Percentiles rank a stretch among this genome's conserved stretches.
These are phyloP conservation scores for Puccinellia tenuiflora DNA, from an alignment of 176 grass and related monocot genomes.

Conservation along the genomic window DNA sequence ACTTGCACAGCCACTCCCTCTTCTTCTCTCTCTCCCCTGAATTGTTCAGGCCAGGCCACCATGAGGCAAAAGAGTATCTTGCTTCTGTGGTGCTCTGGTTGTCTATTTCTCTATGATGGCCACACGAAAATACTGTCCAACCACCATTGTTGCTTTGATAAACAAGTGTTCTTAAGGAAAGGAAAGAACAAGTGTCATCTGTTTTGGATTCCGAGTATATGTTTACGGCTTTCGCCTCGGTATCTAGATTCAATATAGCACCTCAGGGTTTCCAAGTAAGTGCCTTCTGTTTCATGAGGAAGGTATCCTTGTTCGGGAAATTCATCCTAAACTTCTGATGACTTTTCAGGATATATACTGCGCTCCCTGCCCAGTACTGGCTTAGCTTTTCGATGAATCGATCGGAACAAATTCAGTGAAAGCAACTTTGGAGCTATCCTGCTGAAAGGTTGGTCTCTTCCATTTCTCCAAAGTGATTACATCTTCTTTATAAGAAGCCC, in stretches of 20 bases:
- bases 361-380: no score
- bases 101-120: slow-evolving; percentile 3
- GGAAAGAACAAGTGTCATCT: not conserved
- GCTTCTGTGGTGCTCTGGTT: not conserved
- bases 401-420: not conserved
- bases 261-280: not conserved
- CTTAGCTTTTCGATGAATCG: not conserved
- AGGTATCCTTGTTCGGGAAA: not conserved
- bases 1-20: not conserved
- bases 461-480: not conserved
- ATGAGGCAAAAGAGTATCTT: not conserved
- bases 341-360: slow-evolving; percentile 15
- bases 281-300: not conserved
- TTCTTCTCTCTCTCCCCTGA: not conserved
- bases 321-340: not conserved
- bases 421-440: not conserved
- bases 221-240: not conserved
- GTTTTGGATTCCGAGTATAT: not conserved
- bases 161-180: not conserved
- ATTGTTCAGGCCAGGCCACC: slow-evolving; percentile 7
- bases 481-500: slow-evolving; percentile 14
- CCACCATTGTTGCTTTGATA: not conserved
- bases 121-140: not conserved
- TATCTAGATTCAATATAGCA: slow-evolving; percentile 5
- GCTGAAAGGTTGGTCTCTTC: slow-evolving; percentile 30